Base-by-base conservation (phyloP, 2,329 filamentous ascomycete genomes). In the Exophiala dermatitidis region DNA sequence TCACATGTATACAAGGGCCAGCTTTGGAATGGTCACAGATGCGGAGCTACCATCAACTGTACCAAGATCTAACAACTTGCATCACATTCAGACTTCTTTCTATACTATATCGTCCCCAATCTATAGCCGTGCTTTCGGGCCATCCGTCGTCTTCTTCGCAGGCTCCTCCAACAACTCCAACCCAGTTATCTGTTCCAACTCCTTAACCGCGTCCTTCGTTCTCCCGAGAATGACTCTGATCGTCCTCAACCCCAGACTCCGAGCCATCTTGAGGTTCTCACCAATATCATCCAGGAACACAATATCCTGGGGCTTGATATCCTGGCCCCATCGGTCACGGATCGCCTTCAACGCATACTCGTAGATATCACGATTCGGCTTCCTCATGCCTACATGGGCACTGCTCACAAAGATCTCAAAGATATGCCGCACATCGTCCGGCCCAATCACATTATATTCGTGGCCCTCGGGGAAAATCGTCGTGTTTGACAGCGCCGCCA, bases 281-380 rank as follows among this genome's bases (percentile, higher is more conserved):
- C 93, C 93, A 67, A 98, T 95, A 64, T 96, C 90, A 67, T 96
- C 93, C 46, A 96, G 71, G 67, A 98, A 98, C 3, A 95, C 71
- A 42, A 96, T 75, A 51, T 96, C 88, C 0, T 73, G 72, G 0
- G 85, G 72, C 52, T 72, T 68, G 5, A 94, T 74, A 0, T 77
- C 73, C 4, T 72, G 69, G 10, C 68, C 69, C 3, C 75, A 76
- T 34, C 81, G 81, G 56, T 79, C 76, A 63, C 87, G 76, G 60
- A 93, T 75, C 61, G 81, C 77, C 51, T 77, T 69, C 44, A 95
- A 68, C 0, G 91, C 84, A 59, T 87, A 75, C 60, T 82, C 73
- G 64, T 97, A 98, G 50, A 96, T 91, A 49, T 76, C 77, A 0
- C 84, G 81, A 61, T 95, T 87, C 0, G 93, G 93, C 65, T 97